Evolutionary conservation across 768 basidiomycete species (phyloP), one percentile per base, ranked within the genome.

Genomic region (Gelatoporia subvermispora): DNA sequence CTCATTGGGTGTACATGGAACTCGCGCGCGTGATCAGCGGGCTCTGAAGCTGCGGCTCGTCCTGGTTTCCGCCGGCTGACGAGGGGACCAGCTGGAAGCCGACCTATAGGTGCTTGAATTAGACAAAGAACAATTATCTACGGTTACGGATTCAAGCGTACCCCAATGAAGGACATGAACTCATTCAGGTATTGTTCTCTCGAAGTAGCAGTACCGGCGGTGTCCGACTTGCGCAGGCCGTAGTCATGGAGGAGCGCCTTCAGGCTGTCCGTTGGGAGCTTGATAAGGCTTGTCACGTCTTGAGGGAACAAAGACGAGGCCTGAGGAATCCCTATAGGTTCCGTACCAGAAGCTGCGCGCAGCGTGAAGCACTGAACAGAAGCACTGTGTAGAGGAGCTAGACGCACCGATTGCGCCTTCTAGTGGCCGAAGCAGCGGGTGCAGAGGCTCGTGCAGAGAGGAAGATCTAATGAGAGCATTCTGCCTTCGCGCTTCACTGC

Each of bases 301-400:
- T 64, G 64, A 15, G 78, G 77, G 61, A 78, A 78, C 25, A 72
- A 58, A 1, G 70, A 65, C 3, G 77, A 79, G 4, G 72, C 63
- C 0, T 69, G 71, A 10, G 46, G 45, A 7, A 38, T 10, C 25
- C 20, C 39, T 22, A 18, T 37, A 23, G 16, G n/a, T 31, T 31
- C 7, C 28, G 13, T 31, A 31, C n/a, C n/a, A n/a, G n/a, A n/a
- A n/a, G n/a, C n/a, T n/a, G n/a, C 28, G 13, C 13, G 28, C 28
- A 31, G 5, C 13, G 28, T 5, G 28, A 31, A 31, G 13, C 7
- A 31, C 28, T 31, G 28, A 31, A 5, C 28, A 38, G 5, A n/a
- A 5, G 16, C n/a, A 38, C 8, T 38, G 16, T 38, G 8, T 8
- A 38, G n/a, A 4, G 16, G 37, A 38, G 20, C 9, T 35, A n/a